Base-by-base conservation (phyloP, 2,329 filamentous ascomycete species). In the Verticillium dahliae region DNA sequence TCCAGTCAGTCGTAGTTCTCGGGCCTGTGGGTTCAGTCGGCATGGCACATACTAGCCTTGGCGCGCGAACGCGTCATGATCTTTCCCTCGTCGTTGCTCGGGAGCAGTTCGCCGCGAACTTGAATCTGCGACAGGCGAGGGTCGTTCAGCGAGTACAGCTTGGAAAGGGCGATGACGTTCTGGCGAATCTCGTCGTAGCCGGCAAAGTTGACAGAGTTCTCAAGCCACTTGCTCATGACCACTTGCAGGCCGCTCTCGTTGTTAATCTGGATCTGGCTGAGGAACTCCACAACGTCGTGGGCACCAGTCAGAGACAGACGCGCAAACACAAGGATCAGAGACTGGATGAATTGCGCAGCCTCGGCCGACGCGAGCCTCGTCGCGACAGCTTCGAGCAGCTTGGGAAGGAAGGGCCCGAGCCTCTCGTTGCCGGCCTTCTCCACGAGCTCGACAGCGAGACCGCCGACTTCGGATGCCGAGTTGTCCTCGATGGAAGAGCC, bases 101-200 rank as follows among this genome's bases (percentile, higher is more conserved):
- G 85, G 68, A 99, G 90, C 60, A 98, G 81, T 72, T 99, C 94
- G 61, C 95, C 95, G 78, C 94, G 96, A 67, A 97, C 94, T 71
- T 87, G 85, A 3, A 93, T 91, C 69, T 91, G 87, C 13, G 85
- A 80, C 37, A 99, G 75, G 37, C 94, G 89, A 10, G 87, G 80
- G 69, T 98, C 94, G 70, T 95, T 90, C 18, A 99, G 83, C 60
- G 89, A 88, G 74, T 95, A 98, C 2, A 99, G 80, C 71, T 96
- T 97, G 0, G 92, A 93, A 2, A 99, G 83, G 6, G 95, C 95
- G 68, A 97, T 94, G 62, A 97, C 91, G 71, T 98, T 99, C 75
- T 97, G 92, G 68, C 93, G 86, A 68, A 98, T 98, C 74, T 97
- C 94, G 69, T 98, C 93, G 69, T 97, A 99, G 13, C 95, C 95